A percentile compares a stretch with the other conserved stretches of the same genome.
These are phyloP conservation scores for Lunularia cruciata DNA, from an alignment of 225 moss, liverwort and hornwort species.

Conservation along the genomic window DNA sequence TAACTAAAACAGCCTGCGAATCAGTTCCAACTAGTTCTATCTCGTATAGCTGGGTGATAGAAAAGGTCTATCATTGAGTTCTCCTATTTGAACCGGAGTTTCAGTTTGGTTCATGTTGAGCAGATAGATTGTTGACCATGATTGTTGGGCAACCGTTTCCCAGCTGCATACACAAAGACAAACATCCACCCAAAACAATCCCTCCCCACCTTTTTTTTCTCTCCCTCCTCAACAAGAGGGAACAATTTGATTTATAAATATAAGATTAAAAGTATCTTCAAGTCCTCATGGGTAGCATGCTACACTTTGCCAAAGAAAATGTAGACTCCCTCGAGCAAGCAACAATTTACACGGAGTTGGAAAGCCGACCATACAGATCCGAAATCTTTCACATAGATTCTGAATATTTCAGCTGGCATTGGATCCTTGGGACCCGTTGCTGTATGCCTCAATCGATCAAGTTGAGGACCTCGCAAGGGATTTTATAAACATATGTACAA, in stretches of 20 bases:
- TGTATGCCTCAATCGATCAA: constrained; percentile 19
- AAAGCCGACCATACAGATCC: constrained; percentile 16
- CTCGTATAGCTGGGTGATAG: constrained; percentile 20
- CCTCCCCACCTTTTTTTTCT: constrained; percentile 28
- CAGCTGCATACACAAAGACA: constrained; percentile 26
- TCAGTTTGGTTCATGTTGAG: constrained; percentile 25
- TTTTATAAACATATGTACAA: constrained; percentile 32
- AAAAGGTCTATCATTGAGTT: constrained; percentile 5
- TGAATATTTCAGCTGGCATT: constrained; percentile 14
- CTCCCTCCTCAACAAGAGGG: constrained; percentile 26
- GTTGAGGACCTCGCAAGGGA: constrained; percentile 19
- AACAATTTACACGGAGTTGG: constrained; percentile 9
- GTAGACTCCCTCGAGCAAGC: constrained; percentile 16
- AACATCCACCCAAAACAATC: constrained; percentile 37
- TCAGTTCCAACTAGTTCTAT: constrained; percentile 19
- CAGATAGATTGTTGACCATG: constrained; percentile 22
- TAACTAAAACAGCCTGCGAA: constrained; percentile 9
- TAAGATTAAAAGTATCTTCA: constrained; percentile 9
- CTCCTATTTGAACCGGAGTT: constrained; percentile 21
- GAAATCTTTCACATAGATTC: neutral
- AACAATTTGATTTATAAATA: constrained; percentile 24
- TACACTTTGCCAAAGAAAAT: neutral
- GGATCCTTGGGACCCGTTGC: constrained; percentile 17
- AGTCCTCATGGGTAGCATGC: neutral
- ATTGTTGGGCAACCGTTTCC: constrained; percentile 19